Conservation (phyloP, 106 monocot genomes). For the Platanthera zijinensis region DNA sequence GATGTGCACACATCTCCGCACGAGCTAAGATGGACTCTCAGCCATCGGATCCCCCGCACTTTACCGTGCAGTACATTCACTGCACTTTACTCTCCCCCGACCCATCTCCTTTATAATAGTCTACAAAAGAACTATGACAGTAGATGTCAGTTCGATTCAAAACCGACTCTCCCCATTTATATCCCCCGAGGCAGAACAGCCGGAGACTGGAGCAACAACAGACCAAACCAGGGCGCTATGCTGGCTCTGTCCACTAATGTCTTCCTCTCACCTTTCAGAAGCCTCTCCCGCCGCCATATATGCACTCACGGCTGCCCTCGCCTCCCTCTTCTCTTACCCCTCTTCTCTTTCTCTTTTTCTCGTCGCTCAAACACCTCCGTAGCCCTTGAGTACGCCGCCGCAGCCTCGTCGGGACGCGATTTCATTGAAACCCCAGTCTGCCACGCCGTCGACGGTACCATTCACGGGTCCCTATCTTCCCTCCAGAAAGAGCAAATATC, state of each 20-base stretch:
- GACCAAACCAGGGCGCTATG: neutral
- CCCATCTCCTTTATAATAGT: too few species aligned
- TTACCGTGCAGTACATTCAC: too few species aligned
- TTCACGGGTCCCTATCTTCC: conserved; percentile 36
- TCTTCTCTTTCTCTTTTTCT: neutral
- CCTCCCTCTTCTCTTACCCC: neutral
- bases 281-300: neutral
- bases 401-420: neutral
- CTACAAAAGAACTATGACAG: too few species aligned
- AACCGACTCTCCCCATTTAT: too few species aligned
- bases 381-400: neutral
- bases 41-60: too few species aligned
- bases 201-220: too few species aligned
- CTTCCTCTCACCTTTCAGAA: neutral
- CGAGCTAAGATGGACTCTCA: too few species aligned
- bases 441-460: neutral
- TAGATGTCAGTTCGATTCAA: too few species aligned
- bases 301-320: neutral
- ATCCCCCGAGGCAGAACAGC: too few species aligned
- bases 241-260: neutral
- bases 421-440: neutral
- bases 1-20: too few species aligned
- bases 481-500: conserved; percentile 63
- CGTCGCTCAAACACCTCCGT: neutral
- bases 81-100: too few species aligned